Conservation (phyloP, 768 basidiomycete genomes). For the Lactarius trivialis region DNA sequence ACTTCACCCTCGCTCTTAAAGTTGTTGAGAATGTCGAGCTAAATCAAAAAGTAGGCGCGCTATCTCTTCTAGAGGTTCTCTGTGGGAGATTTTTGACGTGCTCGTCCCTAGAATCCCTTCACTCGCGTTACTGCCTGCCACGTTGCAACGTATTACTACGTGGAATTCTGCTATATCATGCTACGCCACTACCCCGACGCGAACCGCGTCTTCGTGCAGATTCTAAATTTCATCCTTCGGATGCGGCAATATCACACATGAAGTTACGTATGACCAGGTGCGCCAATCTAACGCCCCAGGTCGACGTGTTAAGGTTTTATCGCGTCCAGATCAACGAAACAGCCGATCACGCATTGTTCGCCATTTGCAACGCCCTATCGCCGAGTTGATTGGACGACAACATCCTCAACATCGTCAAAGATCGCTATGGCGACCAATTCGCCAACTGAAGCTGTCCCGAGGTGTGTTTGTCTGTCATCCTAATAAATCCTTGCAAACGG, state of each 20-base stretch:
- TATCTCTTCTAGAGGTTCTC: neutral
- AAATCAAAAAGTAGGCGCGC: slow-evolving; percentile 61
- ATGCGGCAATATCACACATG: slow-evolving; percentile 97
- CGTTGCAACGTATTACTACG: slow-evolving; percentile 91
- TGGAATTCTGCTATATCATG: slow-evolving; percentile 96
- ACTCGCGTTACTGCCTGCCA: slow-evolving; percentile 96
- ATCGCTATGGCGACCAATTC: slow-evolving; percentile 89
- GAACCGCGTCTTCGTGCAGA: slow-evolving; percentile 85
- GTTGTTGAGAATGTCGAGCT: slow-evolving; percentile 93
- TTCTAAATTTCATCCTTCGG: slow-evolving; percentile 91
- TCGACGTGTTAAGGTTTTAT: neutral
- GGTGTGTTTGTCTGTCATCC: slow-evolving; percentile 35
- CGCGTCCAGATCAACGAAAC: slow-evolving; percentile 85
- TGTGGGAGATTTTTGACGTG: neutral
- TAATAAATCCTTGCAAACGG: slow-evolving; percentile 29
- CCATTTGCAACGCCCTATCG: slow-evolving; percentile 87
- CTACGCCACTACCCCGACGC: slow-evolving; percentile 93
- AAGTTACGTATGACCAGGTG: slow-evolving; percentile 91
- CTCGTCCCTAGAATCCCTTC: slow-evolving; percentile 54
- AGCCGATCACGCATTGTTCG: slow-evolving; percentile 89
- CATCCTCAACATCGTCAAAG: slow-evolving; percentile 87
- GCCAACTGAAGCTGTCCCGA: slow-evolving; percentile 75
- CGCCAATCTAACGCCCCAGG: slow-evolving; percentile 7
- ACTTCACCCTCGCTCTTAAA: slow-evolving; percentile 91
- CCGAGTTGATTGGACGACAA: slow-evolving; percentile 92